Base-by-base conservation (phyloP, 495 filamentous ascomycete genomes). In the Penicillium subrubescens region DNA sequence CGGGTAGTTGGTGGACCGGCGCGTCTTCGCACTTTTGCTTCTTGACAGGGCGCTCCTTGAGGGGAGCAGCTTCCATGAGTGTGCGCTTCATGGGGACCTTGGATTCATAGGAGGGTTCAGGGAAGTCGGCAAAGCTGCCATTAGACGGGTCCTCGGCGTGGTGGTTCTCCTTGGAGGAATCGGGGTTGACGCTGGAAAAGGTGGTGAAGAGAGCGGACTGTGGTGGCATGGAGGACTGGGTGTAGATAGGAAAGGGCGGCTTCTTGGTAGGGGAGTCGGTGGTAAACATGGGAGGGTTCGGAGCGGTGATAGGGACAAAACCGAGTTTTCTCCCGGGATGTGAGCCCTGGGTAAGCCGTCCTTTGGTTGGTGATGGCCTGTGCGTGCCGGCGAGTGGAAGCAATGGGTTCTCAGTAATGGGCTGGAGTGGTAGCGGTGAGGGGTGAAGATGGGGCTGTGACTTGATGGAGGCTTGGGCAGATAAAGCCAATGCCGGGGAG, bases 251-350 rank as follows among this genome's bases (percentile, higher is more conserved):
- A 76, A 88, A 84, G 43, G 86, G 68, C 8, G 89, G 83, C 69
- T 90, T 92, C 82, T 97, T 97, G 69, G 88, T 80, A 31, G 90
- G 92, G 15, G 93, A 95, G 77, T 95, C 93, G n/a, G 92, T 97
- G 53, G 83, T 82, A 68, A 90, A 90, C 62, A 77, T 80, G 43
- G 86, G 81, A 59, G 83, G 78, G 62, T 77, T 72, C 21, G 93
- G 92, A 5, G 91, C 91, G 56, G 88, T 88, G 75, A 96, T 92
- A 51, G 88, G 84, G 59, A 93, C 73, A 65, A 81, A 81, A 55
- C 74, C 75, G 58, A 82, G 70, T 63, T 81, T 77, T 43, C 70
- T 71, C 35, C 72, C 66, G 51, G 73, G 69, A 59, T 74, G 61
- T 6, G 74, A 78, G 59, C 68, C 73, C 78, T 79, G 69, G 70